Evolutionary conservation across 140 eudicot species (phyloP), one percentile per base, ranked within the genome.

Genomic region (Ambrosia hybrid): DNA sequence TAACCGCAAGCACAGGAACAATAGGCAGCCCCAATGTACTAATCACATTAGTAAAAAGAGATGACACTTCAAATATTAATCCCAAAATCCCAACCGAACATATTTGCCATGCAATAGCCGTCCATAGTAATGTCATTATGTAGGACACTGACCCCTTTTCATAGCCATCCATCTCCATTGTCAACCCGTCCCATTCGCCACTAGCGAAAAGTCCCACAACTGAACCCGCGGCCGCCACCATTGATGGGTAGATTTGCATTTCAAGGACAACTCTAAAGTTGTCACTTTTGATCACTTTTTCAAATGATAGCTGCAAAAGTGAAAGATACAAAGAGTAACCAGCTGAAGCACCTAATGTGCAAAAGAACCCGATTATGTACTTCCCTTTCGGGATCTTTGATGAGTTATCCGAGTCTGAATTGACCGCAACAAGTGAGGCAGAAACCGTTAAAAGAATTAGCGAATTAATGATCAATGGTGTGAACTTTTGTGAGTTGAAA

Each of bases 61-160:
- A 87, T 0, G 95, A 87, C 4, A 87, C 91, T 66, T 82, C 73
- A 73, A 78, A 90, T 6, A 90, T 83, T 78, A 90, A 82, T 37
- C 95, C 95, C 33, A 85, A 43, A 17, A 80, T 62, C 71, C 95
- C 89, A 13, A 87, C 73, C 1, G 83, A 70, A 76, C 76, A 87
- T 5, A 83, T 83, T 77, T 90, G 95, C 91, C 95, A 87, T 3
- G 91, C 58, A 9, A 90, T 76, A 2, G 95, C 87, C 0, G 84
- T 82, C 87, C 91, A 85, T 12, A 82, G 62, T 36, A 85, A 71
- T 8, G 90, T 89, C 91, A 85, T 83, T 65, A 83, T 66, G 66
- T 90, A 87, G 0, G 95, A 81, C 2, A 80, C 83, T 36, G 65
- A 74, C 70, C 96, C 96, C 4, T 77, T 51, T 48, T 57, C 67